These are phyloP conservation scores for Talaromyces atroroseus DNA, from an alignment of 2,329 filamentous ascomycete genomes.

Conservation along the genomic window DNA sequence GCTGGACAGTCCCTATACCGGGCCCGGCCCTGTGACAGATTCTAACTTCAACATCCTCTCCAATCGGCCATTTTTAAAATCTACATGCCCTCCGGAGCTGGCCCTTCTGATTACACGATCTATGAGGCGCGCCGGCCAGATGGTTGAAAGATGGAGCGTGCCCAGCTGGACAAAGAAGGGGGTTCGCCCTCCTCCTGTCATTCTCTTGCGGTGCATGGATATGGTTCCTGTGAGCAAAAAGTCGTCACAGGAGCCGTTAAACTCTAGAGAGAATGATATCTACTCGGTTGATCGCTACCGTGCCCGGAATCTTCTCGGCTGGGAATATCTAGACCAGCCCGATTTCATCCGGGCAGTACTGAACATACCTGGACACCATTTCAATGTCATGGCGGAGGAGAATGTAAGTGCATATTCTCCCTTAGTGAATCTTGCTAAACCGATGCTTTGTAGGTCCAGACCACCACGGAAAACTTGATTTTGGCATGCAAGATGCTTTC, in stretches of 20 bases:
- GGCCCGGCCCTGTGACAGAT: not conserved
- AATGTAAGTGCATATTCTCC: constrained; percentile 13
- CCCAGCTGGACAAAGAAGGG: not conserved
- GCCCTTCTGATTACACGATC: not conserved
- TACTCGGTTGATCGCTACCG: constrained; percentile 17
- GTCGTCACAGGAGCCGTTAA: not conserved
- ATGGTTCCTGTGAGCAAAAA: not conserved
- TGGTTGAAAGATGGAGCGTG: constrained; percentile 1
- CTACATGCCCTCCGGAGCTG: not conserved
- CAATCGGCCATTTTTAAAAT: not conserved
- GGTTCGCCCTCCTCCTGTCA: not conserved
- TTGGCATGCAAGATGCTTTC: no score
- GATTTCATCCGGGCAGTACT: constrained; percentile 16
- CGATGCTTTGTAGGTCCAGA: no score
- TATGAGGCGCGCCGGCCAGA: constrained; percentile 1
- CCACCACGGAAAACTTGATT: no score
- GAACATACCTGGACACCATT: constrained; percentile 19
- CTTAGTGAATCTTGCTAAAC: no score
- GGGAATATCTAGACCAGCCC: constrained; percentile 16
- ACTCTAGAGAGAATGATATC: constrained; percentile 5
- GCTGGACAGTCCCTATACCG: constrained; percentile 19
- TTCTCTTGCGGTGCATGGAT: not conserved
- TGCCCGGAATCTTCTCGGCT: constrained; percentile 15
- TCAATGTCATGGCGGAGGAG: constrained; percentile 16
- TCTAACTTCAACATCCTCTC: not conserved